phyloP scores from a whole-genome alignment of 371 early-diverging fungal genomes.

The Choanephora cucurbitarum region DNA sequence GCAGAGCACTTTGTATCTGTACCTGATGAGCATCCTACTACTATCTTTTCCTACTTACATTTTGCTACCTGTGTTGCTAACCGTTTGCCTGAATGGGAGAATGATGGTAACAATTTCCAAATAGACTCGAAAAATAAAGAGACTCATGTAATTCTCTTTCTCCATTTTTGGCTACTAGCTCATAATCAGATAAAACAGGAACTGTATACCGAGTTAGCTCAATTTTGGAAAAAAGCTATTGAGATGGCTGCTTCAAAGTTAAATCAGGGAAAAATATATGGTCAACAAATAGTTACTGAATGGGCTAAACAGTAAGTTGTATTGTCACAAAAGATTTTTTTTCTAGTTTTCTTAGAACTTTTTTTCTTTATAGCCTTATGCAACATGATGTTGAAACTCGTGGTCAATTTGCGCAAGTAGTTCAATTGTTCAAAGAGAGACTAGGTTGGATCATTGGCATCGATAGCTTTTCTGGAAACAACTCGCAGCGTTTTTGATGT shows the following conservation, averaged over 20 bases:
- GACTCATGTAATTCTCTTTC: too few relatives aligned
- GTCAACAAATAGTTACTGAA: conserved; percentile 69
- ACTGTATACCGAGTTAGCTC: conserved; percentile 64
- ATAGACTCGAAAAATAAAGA: neutral
- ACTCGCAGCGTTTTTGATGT: too few relatives aligned
- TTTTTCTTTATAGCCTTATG: conserved; percentile 37
- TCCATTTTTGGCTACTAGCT: too few relatives aligned
- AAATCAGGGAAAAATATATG: conserved; percentile 77
- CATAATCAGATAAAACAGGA: conserved; percentile 68
- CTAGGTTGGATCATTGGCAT: conserved; percentile 73
- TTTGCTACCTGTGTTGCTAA: conserved; percentile 66
- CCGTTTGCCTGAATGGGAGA: conserved; percentile 80
- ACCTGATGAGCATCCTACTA: conserved; percentile 68
- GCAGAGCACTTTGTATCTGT: conserved; percentile 76
- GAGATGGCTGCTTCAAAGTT: conserved; percentile 67
- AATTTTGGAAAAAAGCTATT: conserved; percentile 74
- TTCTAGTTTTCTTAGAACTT: neutral
- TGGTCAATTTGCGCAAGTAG: conserved; percentile 49
- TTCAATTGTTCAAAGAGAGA: conserved; percentile 56
- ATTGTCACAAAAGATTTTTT: neutral
- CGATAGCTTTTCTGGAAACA: conserved; percentile 6
- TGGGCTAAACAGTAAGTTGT: conserved; percentile 71
- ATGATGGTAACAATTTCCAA: conserved; percentile 15
- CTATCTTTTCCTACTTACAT: conserved; percentile 73
- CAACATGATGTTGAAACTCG: conserved; percentile 51